Evolutionary conservation across 2,329 filamentous ascomycete genomes (phyloP).

Genomic region (Trichoderma koningiopsis): DNA sequence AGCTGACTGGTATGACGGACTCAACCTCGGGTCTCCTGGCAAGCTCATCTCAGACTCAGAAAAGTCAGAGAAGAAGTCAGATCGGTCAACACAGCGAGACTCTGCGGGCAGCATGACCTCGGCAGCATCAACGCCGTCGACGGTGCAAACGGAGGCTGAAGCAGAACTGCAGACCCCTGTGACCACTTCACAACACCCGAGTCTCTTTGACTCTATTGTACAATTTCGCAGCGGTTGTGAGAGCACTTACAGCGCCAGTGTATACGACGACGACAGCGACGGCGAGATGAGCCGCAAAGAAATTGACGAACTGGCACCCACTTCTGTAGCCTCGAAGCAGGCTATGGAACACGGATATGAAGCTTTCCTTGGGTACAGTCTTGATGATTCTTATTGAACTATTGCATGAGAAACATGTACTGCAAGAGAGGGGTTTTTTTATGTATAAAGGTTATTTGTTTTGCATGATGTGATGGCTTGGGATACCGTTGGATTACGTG

Average conservation of each 20-base stretch:
- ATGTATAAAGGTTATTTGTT: neutral
- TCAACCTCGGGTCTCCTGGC: slow-evolving; percentile 50
- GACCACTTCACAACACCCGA: slow-evolving; percentile 19
- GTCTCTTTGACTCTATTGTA: slow-evolving; percentile 36
- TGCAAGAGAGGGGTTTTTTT: neutral
- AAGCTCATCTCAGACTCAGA: slow-evolving; percentile 39
- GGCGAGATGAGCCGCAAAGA: slow-evolving; percentile 28
- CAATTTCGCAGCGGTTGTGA: slow-evolving; percentile 35
- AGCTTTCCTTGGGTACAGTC: slow-evolving; percentile 15
- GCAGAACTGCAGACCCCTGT: slow-evolving; percentile 45
- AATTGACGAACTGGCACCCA: slow-evolving; percentile 31
- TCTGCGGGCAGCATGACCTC: slow-evolving; percentile 26
- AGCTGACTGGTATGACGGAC: slow-evolving; percentile 53
- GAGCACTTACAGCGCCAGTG: slow-evolving; percentile 25
- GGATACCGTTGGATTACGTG: slow-evolving; percentile 9
- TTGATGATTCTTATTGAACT: slow-evolving; percentile 19
- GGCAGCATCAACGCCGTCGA: slow-evolving; percentile 34
- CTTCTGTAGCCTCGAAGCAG: neutral
- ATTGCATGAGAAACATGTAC: neutral
- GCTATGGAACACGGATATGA: slow-evolving; percentile 41
- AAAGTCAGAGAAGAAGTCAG: slow-evolving; percentile 28
- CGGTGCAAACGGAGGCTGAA: slow-evolving; percentile 37
- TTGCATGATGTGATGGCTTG: slow-evolving; percentile 16
- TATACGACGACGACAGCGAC: slow-evolving; percentile 14
- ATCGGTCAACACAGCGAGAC: slow-evolving; percentile 30